Evolutionary conservation across 768 basidiomycete genomes (phyloP).

Genomic region (Suillus sp.): DNA sequence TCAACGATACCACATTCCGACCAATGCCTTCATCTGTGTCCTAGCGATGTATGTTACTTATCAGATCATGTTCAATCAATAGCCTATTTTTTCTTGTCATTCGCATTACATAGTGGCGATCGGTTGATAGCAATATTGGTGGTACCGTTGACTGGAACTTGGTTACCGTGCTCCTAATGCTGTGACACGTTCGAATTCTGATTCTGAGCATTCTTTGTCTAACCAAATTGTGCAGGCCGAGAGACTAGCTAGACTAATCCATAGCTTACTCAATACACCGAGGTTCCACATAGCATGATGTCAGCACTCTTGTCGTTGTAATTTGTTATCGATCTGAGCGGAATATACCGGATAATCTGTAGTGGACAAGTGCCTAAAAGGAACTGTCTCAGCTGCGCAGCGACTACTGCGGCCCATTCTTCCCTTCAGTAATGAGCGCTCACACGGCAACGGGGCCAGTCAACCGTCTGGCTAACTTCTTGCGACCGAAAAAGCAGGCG

Average conservation of each 20-base stretch:
- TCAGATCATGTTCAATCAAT: conserved; percentile 1
- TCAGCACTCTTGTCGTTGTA: not conserved
- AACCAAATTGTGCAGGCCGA: too few relatives aligned
- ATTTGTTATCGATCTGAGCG: not conserved
- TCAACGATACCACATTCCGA: conserved; percentile 34
- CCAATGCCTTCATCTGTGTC: conserved; percentile 17
- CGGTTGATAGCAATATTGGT: conserved; percentile 5
- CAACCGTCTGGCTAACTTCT: not conserved
- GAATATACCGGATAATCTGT: not conserved
- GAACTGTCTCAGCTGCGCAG: not conserved
- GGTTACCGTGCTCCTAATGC: too few relatives aligned
- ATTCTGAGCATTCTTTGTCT: too few relatives aligned
- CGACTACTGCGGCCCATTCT: not conserved
- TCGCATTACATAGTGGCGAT: not conserved
- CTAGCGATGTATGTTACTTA: conserved; percentile 5
- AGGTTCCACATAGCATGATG: not conserved
- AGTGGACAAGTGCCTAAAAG: not conserved
- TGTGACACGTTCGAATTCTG: too few relatives aligned
- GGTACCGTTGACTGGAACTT: too few relatives aligned
- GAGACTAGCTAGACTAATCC: not conserved
- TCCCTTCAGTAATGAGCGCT: not conserved
- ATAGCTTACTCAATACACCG: not conserved
- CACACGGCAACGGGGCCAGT: not conserved
- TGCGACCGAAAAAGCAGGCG: not conserved
- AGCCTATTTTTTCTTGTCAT: conserved; percentile 5